phyloP scores from a whole-genome alignment of 2,329 filamentous ascomycete species.

The Cladorrhinum sp. region DNA sequence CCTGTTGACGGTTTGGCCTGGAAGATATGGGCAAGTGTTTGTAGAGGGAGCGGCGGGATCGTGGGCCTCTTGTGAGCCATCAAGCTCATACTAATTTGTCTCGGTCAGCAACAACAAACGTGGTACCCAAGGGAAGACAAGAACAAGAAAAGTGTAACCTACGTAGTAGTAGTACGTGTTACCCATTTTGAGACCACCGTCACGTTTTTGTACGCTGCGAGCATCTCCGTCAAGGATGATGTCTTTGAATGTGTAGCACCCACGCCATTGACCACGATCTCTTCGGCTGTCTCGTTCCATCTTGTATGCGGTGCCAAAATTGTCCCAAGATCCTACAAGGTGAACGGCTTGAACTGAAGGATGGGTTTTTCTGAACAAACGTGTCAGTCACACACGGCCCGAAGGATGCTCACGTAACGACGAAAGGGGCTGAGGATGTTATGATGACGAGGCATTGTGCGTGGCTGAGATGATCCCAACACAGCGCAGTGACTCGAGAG shows the following conservation, averaged over 20 bases:
- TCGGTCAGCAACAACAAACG: constrained; percentile 31
- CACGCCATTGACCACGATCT: constrained; percentile 76
- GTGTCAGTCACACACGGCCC: constrained; percentile 13
- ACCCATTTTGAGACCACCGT: constrained; percentile 86
- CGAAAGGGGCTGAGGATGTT: background rate
- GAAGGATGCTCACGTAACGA: background rate
- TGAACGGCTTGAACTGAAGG: constrained; percentile 67
- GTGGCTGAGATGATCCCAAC: background rate
- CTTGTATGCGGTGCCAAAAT: constrained; percentile 73
- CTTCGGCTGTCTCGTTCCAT: constrained; percentile 79
- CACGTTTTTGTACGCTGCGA: constrained; percentile 54
- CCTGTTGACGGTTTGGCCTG: constrained; percentile 83
- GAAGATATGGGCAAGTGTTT: constrained; percentile 77
- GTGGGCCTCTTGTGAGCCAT: constrained; percentile 73
- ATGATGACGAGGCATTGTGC: background rate
- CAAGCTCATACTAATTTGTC: constrained; percentile 68
- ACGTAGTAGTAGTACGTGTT: constrained; percentile 96
- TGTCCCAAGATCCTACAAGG: constrained; percentile 92
- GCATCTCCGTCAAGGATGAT: constrained; percentile 76
- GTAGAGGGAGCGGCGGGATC: constrained; percentile 72
- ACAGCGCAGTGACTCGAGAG: background rate
- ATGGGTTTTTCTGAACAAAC: constrained; percentile 52
- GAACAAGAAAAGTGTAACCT: constrained; percentile 37
- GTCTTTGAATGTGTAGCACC: constrained; percentile 81
- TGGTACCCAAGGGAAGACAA: constrained; percentile 17